Evolutionary conservation across 2,329 filamentous ascomycete species (phyloP), one percentile per base, ranked within the genome.

Genomic region (Fusarium sp.): DNA sequence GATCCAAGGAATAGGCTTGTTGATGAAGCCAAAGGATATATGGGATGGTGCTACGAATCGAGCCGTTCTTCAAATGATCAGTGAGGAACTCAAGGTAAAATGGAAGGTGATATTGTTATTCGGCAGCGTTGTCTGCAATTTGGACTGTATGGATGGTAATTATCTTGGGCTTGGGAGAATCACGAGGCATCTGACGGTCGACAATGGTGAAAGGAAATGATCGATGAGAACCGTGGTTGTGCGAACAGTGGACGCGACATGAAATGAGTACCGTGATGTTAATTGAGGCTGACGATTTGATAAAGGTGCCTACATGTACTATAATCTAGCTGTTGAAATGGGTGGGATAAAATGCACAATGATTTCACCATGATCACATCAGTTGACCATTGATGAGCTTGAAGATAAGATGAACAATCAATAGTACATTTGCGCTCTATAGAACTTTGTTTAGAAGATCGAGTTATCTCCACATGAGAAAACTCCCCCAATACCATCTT

Each of bases 391-490:
- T 21, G 3, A 9, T n/a, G 18, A 21, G 4, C 9, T n/a, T 1
- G 4, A 6, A 5, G 3, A 9, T 3, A 32, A 32, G 5, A 21
- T n/a, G 5, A 46, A 38, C 7, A 18, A 32, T 38, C 0, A 30
- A 44, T 13, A 32, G 18, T 50, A 3, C 12, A 49, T 38, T 21
- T 19, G 3, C 18, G 1, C 10, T 30, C 21, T 16, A 25, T 12
- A 21, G 0, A 10, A 12, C 40, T 23, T 46, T 5, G 1, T 38
- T 38, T 44, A 76, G 28, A 77, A 77, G 3, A 74, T 67, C 0
- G 75, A 71, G 23, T 77, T 77, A 46, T 70, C 68, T 52, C 73
- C 73, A 10, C 75, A 77, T 1, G 73, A 73, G 44, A 77, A 77
- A 13, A 77, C 75, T 9, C 75, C 75, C 13, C 65, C 56, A 23